Conservation (phyloP, 768 basidiomycete genomes). For the Suillus cothurnatus region DNA sequence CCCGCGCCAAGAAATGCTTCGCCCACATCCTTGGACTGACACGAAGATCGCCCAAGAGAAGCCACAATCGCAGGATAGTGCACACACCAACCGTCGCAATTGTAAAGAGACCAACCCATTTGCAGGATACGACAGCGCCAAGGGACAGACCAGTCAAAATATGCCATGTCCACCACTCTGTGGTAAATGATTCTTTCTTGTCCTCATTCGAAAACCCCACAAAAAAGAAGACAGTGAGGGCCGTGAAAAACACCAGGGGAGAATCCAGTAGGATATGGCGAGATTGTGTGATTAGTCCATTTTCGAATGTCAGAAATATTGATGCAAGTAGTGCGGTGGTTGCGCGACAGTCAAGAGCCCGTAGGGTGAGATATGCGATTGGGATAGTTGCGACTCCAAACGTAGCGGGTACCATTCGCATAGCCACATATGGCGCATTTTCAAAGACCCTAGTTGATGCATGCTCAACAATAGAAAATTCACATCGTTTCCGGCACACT, state of each 20-base stretch:
- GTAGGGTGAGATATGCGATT: conserved; percentile 89
- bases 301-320: conserved; percentile 94
- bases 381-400: conserved; percentile 91
- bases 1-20: conserved; percentile 83
- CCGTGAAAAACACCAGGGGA: conserved; percentile 98
- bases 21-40: conserved; percentile 76
- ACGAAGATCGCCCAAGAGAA: conserved; percentile 82
- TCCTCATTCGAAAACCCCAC: conserved; percentile 91
- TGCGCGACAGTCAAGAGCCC: conserved; percentile 88
- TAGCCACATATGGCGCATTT: conserved; percentile 90
- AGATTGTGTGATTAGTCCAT: conserved; percentile 93
- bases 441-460: conserved; percentile 65
- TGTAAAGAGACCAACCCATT: conserved; percentile 99
- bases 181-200: conserved; percentile 78
- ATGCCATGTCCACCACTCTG: conserved; percentile 93
- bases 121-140: conserved; percentile 91
- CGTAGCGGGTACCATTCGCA: conserved; percentile 93
- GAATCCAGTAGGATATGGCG: conserved; percentile 97
- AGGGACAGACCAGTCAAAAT: conserved; percentile 83
- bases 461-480: background rate
- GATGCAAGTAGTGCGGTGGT: conserved; percentile 91
- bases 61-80: conserved; percentile 87
- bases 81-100: conserved; percentile 90
- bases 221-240: conserved; percentile 86
- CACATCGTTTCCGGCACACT: conserved; percentile 29